Base-by-base conservation (phyloP, 2,329 filamentous ascomycete species). In the Pseudogymnoascus destructans region DNA sequence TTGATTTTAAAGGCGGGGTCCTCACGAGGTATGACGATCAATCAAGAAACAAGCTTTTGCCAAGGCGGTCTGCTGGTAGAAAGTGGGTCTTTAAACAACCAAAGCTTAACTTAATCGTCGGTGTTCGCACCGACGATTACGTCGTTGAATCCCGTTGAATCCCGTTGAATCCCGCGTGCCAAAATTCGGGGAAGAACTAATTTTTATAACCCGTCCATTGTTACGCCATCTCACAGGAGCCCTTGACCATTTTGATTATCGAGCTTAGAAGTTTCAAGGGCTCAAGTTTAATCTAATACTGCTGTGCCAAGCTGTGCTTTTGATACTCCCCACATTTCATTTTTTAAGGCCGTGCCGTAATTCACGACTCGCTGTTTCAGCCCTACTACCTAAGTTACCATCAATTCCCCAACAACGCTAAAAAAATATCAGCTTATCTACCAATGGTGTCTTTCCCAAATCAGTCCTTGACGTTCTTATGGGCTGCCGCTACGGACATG, bases 321-420 rank as follows among this genome's bases (percentile, higher is more conserved):
- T 17, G 25, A 30, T 23, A 17, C 10, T 11, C 23, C 46, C 46
- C 46, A 52, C 25, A 5, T 17, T 30, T 52, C 25, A 5, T 17
- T 30, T 52, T 11, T 52, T 52, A 52, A 30, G 46, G 46, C 46
- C 25, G 46, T 52, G 46, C 46, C 25, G 46, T 52, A 30, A 52
- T 30, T 52, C 8, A 11, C 25, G 15, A 30, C 46, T 27, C n/a
- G 25, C 25, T 17, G 42, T 30, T 10, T 30, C 25, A 30, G 46
- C 46, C 46, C 15, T 52, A 19, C 27, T 30, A 13, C n/a, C n/a
- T n/a, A n/a, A n/a, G n/a, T n/a, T n/a, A n/a, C 15, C 7, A 7
- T 30, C 4, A 52, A 52, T 30, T 9, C 9, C 46, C 46, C 23
- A 30, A 19, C 42, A 27, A 52, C 13, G 5, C 10, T 15, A n/a